Evolutionary conservation across 371 early-diverging fungal genomes (phyloP).

Genomic region (Fennellomyces sp.): DNA sequence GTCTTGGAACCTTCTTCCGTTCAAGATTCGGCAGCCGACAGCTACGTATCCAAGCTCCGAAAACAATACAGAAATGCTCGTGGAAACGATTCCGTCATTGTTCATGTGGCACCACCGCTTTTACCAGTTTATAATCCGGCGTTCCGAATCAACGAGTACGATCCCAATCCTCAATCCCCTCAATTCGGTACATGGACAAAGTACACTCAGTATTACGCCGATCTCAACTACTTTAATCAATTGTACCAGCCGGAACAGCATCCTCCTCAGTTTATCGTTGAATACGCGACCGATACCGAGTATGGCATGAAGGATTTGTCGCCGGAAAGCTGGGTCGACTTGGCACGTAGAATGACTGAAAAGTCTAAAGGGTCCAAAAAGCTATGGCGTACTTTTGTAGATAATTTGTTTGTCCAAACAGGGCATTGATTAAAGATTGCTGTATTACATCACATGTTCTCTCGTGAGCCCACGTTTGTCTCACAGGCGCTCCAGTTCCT

Average conservation of each 20-base stretch:
- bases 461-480: no score
- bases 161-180: slow-evolving; percentile 7
- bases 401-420: slow-evolving; percentile 37
- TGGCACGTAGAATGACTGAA: slow-evolving; percentile 40
- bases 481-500: no score
- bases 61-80: slow-evolving; percentile 16
- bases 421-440: neutral
- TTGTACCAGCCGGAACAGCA: neutral
- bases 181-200: slow-evolving; percentile 24
- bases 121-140: slow-evolving; percentile 72
- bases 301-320: slow-evolving; percentile 57
- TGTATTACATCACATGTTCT: neutral
- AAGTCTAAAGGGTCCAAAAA: slow-evolving; percentile 1
- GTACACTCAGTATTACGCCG: slow-evolving; percentile 31
- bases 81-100: slow-evolving; percentile 33
- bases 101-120: slow-evolving; percentile 67
- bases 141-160: slow-evolving; percentile 65
- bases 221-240: slow-evolving; percentile 28
- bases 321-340: slow-evolving; percentile 37
- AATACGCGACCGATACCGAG: slow-evolving; percentile 60
- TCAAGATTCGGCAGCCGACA: neutral
- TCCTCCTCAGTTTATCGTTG: slow-evolving; percentile 30
- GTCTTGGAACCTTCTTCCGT: no score
- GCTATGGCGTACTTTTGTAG: slow-evolving; percentile 28
- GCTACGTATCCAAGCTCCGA: slow-evolving; percentile 13